Evolutionary conservation across 352 stramenopile species (phyloP), one percentile per base, ranked within the genome.

Genomic region (Phytophthora ramorum): DNA sequence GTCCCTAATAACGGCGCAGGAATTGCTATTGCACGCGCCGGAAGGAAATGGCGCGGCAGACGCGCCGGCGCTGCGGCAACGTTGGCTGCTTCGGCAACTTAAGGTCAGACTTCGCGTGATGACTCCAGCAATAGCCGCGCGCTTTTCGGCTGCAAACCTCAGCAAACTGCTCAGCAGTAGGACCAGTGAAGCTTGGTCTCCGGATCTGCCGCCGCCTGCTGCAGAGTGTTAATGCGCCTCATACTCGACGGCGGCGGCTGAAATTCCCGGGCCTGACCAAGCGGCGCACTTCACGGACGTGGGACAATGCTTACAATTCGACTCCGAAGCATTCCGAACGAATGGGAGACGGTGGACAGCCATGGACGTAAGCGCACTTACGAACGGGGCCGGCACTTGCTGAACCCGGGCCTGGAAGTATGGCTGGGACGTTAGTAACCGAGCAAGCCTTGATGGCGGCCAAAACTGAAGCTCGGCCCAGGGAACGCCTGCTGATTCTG

Each of bases 21-120:
- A 17, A 50, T 20, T 34, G 12, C 20, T n/a, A 53, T 40, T 40
- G 45, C 45, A 26, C 30, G 45, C 45, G 45, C 30, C 30, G 30
- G 30, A 37, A 52, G 45, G 45, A 52, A 52, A 52, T 38, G 45
- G 26, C 30, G 30, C 24, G 24, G 24, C 24, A 28, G 24, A 28
- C 4, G 24, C 24, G 24, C 24, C 24, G 24, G 30, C 30, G 30
- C 30, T 37, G 30, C 30, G 30, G 30, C 30, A 37, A 37, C 30
- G 8, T 34, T 34, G 28, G 28, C 28, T 34, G 28, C 13, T 38
- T 20, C 45, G 2, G 45, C 45, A 51, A 51, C 45, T 10, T 49
- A 49, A 22, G 43, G 43, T n/a, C 43, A 13, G 30, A 10, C 30
- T 8, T 7, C 7, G 30, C 30, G 30, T 37, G 30, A 37, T 37